Base-by-base conservation (phyloP, 2,329 filamentous ascomycete genomes). In the Aspergillus sp. region DNA sequence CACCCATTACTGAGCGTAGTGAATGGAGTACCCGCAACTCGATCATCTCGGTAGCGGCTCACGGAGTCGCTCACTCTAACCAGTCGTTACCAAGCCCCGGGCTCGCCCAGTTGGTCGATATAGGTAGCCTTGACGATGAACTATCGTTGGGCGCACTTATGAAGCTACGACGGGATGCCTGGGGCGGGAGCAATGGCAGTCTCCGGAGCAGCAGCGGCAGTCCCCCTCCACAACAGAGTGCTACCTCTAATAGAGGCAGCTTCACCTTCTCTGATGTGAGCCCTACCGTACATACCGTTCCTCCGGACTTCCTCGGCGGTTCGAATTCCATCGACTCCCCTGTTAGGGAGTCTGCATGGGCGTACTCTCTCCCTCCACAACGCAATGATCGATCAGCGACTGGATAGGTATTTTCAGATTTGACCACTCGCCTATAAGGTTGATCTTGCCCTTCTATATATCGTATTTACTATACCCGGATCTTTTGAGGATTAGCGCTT, bases 1-100 rank as follows among this genome's bases (percentile, higher is more conserved):
- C 95, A 1, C 95, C 95, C 6, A 98, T 99, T 69, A 98, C 94
- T 0, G 95, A 98, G 75, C 87, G 93, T 13, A 96, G 92, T 62
- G 95, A 99, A 77, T 97, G 96, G 81, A 97, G 92, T 47, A 97
- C 96, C 62, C 88, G 95, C 49, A 98, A 97, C 74, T 96, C 91
- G 0, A 87, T 96, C 61, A 91, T 96, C 80, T 92, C 90, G 61
- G 80, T 94, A 64, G 83, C 82, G 7, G 79, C 88, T 34, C 86
- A 87, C 49, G 76, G 77, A 2, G 69, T 71, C 3, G 69, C 75
- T 3, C 76, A 75, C 59, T 86, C 82, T 60, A 85, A 80, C 46
- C 79, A 74, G 60, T 78, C 83, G 0, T 70, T 92, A 2, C 82
- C 88, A 34, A 92, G 89, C 66, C 90, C 92, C 0, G 90, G 90